Evolutionary conservation across 2,329 filamentous ascomycete species (phyloP).

Genomic region (Beauveria medogensis): DNA sequence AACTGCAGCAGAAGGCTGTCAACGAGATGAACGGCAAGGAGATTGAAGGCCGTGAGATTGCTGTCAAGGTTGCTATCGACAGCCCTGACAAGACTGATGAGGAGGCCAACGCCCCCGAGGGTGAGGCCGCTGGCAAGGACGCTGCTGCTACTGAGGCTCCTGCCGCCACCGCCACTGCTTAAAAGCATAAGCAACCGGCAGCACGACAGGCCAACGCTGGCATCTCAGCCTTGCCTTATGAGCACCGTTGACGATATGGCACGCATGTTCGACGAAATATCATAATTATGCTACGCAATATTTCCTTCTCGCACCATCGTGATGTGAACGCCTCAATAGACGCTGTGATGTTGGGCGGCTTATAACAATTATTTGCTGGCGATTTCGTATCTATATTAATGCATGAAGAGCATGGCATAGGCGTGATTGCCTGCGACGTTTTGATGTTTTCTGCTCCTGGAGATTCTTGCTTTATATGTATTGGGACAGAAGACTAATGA

Average conservation of each 20-base stretch:
- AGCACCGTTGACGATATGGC: slow-evolving; percentile 31
- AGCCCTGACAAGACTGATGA: slow-evolving; percentile 94
- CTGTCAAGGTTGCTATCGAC: slow-evolving; percentile 99
- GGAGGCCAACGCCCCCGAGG: slow-evolving; percentile 58
- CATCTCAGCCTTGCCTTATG: slow-evolving; percentile 12
- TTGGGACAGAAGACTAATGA: slow-evolving; percentile 6
- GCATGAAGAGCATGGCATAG: slow-evolving; percentile 5
- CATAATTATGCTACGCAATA: slow-evolving; percentile 18
- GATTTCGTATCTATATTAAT: slow-evolving; percentile 10
- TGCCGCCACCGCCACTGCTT: slow-evolving; percentile 22
- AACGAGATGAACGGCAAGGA: slow-evolving; percentile 99
- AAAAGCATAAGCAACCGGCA: slow-evolving; percentile 16
- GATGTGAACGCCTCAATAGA: slow-evolving; percentile 3
- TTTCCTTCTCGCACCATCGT: not conserved
- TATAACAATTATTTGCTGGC: slow-evolving; percentile 13
- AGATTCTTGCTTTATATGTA: slow-evolving; percentile 2
- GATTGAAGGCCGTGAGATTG: slow-evolving; percentile 96
- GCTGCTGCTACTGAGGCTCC: slow-evolving; percentile 25
- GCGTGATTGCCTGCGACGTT: slow-evolving; percentile 3
- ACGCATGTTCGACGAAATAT: slow-evolving; percentile 32
- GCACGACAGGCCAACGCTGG: slow-evolving; percentile 2
- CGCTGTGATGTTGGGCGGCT: slow-evolving; percentile 8
- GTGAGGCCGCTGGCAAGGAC: slow-evolving; percentile 34
- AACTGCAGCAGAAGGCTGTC: slow-evolving; percentile 95
- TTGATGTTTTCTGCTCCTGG: slow-evolving; percentile 1